A percentile compares a stretch with the other conserved stretches of the same genome.
Evolutionary conservation across 208 protist genomes (phyloP).

Genomic region (Leishmania mexicana): DNA sequence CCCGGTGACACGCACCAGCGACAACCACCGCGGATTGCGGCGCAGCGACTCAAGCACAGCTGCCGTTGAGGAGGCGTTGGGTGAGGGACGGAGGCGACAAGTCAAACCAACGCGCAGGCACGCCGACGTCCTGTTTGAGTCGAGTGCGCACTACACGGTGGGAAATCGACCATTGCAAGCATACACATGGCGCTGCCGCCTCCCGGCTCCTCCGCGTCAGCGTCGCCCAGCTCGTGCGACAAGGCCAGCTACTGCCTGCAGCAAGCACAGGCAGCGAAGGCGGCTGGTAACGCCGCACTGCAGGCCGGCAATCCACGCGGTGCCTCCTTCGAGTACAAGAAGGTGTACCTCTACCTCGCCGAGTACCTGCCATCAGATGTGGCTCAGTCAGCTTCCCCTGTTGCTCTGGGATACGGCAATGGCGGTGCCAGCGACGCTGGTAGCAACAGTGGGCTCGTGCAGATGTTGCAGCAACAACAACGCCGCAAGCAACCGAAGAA

Average conservation of each 20-base stretch:
- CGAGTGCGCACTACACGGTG: background rate
- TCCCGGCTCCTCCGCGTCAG: background rate
- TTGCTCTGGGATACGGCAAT: background rate
- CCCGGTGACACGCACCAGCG: background rate
- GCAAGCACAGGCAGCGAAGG: constrained; percentile 50
- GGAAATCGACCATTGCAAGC: background rate
- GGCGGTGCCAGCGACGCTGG: background rate
- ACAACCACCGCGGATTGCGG: background rate
- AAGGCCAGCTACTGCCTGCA: constrained; percentile 23
- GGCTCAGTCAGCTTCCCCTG: background rate
- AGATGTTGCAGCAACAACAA: constrained; percentile 20
- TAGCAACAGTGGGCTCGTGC: constrained; percentile 20
- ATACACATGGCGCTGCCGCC: background rate
- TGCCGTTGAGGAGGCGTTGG: background rate
- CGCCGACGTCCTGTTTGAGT: background rate
- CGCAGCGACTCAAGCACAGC: background rate
- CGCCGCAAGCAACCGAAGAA: constrained; percentile 11
- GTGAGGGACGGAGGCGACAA: background rate
- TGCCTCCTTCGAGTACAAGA: constrained; percentile 77
- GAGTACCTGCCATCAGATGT: constrained; percentile 52
- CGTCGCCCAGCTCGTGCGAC: background rate
- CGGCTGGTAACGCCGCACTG: constrained; percentile 53
- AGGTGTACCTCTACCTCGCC: constrained; percentile 62
- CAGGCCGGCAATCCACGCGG: constrained; percentile 34
- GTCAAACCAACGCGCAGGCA: background rate